Evolutionary conservation across 2,329 filamentous ascomycete species (phyloP), one percentile per base, ranked within the genome.

Genomic region (Phoma sp.): DNA sequence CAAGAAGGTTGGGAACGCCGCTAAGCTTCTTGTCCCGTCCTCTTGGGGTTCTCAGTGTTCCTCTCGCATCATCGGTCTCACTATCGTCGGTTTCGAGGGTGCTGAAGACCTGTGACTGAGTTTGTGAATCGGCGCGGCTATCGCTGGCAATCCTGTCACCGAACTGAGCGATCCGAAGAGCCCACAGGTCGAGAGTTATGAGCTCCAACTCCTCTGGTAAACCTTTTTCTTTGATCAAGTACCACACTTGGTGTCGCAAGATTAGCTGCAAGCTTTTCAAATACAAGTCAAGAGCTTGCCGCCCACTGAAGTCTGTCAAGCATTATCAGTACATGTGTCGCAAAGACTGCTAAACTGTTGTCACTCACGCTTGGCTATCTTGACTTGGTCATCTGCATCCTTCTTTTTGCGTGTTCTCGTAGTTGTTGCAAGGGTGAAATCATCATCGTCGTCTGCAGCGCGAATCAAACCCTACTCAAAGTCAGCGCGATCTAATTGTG

Each of bases 191-290:
- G 53, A 87, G 85, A 5, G 96, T 86, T 9, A 96, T 81, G 7
- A 79, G 87, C 79, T 96, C 92, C 11, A 97, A 80, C 64, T 96
- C 89, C 4, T 80, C 74, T 1, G 88, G 87, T 40, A 95, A 82
- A 0, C 84, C 83, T 69, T 87, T 87, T 5, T 81, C 78, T 18
- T 84, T 78, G 12, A 96, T 79, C 25, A 98, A 79, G 81, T 88
- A 93, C 67, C 84, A 77, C 14, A 91, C 78, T 77, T 98, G 93
- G 68, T 89, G 91, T 71, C 92, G 87, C 23, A 99, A 78, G 40
- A 98, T 83, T 26, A 96, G 80, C 74, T 98, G 93, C 54, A 96
- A 84, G 59, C 86, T 89, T 71, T 96, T 89, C 29, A 98, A 80
- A 71, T 91, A 97, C 20, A 97, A 83, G 59, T 89, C 85, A 60